phyloP scores from a whole-genome alignment of 805 yeast species.

The Metschnikowia bowlesiae region DNA sequence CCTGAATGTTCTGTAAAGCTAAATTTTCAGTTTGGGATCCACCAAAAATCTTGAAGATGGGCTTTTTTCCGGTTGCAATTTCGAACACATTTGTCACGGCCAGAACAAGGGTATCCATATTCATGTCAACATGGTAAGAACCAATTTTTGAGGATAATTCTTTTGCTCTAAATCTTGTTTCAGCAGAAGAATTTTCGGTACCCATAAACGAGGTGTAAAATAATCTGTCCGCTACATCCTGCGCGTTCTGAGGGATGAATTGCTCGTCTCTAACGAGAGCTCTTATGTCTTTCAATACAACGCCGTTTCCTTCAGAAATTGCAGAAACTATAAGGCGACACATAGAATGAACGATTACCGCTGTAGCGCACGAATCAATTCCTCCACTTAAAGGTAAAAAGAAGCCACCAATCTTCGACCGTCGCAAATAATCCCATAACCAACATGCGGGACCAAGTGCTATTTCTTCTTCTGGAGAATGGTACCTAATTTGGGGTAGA shows the following conservation, averaged over 20 bases:
- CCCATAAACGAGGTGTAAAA: conserved; percentile 97
- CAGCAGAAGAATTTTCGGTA: conserved; percentile 83
- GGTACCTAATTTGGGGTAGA: conserved; percentile 49
- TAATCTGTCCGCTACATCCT: conserved; percentile 67
- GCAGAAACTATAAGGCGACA: conserved; percentile 77
- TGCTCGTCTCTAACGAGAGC: conserved; percentile 52
- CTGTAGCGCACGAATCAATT: conserved; percentile 96
- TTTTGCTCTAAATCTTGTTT: conserved; percentile 80
- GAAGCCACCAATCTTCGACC: conserved; percentile 87
- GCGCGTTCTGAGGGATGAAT: conserved; percentile 71
- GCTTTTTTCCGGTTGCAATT: conserved; percentile 84
- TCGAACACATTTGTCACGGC: conserved; percentile 76
- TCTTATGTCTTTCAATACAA: conserved; percentile 75
- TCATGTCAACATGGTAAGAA: conserved; percentile 84
- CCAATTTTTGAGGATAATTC: conserved; percentile 73
- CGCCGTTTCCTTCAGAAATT: conserved; percentile 60
- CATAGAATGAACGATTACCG: conserved; percentile 92
- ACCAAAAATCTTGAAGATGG: conserved; percentile 87
- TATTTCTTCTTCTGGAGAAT: conserved; percentile 90
- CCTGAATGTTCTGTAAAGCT: conserved; percentile 95
- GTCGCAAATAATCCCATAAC: conserved; percentile 96
- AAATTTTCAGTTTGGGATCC: conserved; percentile 88
- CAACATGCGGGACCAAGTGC: conserved; percentile 99
- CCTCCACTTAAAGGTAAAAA: conserved; percentile 96
- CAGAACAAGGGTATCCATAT: conserved; percentile 80